Percentiles rank a stretch among this genome's conserved stretches.
These are phyloP conservation scores for Silene uniflora DNA, from an alignment of 148 eudicot species.

Conservation along the genomic window DNA sequence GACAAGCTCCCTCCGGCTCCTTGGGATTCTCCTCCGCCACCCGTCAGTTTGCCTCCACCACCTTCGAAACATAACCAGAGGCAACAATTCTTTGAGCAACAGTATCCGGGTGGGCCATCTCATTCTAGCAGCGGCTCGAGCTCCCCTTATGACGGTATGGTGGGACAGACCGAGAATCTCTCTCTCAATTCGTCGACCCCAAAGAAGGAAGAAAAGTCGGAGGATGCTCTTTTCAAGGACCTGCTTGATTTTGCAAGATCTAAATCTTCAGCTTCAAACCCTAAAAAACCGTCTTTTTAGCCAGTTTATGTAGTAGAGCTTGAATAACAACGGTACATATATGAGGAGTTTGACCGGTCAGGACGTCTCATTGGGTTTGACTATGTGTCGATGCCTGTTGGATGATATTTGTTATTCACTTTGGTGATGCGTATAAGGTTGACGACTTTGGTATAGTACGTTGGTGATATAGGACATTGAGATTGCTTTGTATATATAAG, in stretches of 20 bases:
- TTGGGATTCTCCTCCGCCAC: constrained; percentile 46
- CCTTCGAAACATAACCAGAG: constrained; percentile 72
- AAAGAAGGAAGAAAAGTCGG: constrained; percentile 52
- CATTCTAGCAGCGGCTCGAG: constrained; percentile 50
- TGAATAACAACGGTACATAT: constrained; percentile 25
- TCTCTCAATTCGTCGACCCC: constrained; percentile 54
- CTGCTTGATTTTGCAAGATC: constrained; percentile 76
- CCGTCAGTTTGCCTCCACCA: constrained; percentile 68
- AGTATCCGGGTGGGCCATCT: constrained; percentile 38
- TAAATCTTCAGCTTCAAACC: constrained; percentile 53
- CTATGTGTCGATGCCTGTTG: constrained; percentile 15
- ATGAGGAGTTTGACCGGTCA: not conserved
- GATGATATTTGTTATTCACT: not conserved
- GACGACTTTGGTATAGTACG: constrained; percentile 11
- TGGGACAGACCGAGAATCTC: constrained; percentile 57
- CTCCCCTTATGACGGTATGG: constrained; percentile 65
- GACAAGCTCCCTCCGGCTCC: constrained; percentile 53
- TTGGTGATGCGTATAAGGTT: constrained; percentile 9
- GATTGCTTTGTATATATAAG: constrained; percentile 3
- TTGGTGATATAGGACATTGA: not conserved
- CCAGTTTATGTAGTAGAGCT: not conserved
- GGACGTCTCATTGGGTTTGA: not conserved
- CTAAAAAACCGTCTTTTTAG: constrained; percentile 38
- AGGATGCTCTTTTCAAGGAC: constrained; percentile 78
- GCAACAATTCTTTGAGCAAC: constrained; percentile 68